Percentiles rank a stretch among this genome's conserved stretches.
phyloP scores from a whole-genome alignment of 805 yeast species.

The Diddensiella caesifluorescens region DNA sequence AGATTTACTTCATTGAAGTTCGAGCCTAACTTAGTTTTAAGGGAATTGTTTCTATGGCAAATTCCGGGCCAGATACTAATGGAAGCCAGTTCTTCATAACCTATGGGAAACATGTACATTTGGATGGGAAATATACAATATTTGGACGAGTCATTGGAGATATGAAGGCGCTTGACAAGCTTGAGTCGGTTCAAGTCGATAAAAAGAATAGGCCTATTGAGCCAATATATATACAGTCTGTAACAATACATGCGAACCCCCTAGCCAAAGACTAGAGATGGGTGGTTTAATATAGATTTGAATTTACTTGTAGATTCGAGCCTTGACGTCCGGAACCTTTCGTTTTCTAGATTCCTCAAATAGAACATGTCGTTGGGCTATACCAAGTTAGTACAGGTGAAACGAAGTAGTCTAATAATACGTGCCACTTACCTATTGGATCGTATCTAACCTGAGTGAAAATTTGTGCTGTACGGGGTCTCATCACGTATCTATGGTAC shows the following conservation, averaged over 20 bases:
- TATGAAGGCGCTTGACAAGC: constrained; percentile 44
- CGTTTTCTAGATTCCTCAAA: constrained; percentile 87
- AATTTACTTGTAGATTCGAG: constrained; percentile 24
- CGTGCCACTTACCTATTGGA: constrained; percentile 44
- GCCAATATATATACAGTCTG: constrained; percentile 29
- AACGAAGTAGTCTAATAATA: not conserved
- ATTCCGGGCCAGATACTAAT: constrained; percentile 85
- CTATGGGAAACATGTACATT: constrained; percentile 64
- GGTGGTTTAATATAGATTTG: not conserved
- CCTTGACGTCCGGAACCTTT: constrained; percentile 43
- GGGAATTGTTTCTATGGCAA: constrained; percentile 89
- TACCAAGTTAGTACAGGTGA: not conserved
- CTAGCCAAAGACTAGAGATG: constrained; percentile 28
- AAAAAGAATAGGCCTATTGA: constrained; percentile 36
- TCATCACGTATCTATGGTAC: constrained; percentile 67
- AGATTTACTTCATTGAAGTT: not conserved
- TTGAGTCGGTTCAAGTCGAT: constrained; percentile 54
- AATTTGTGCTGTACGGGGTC: constrained; percentile 76
- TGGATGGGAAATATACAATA: constrained; percentile 69
- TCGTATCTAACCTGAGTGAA: constrained; percentile 82
- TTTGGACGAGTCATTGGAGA: constrained; percentile 60
- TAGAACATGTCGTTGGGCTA: constrained; percentile 81
- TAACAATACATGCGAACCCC: constrained; percentile 42
- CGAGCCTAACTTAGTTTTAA: not conserved
- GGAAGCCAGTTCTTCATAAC: constrained; percentile 90